Base-by-base conservation (phyloP, 2,329 filamentous ascomycete species). In the Fusarium tanahbumbuense region DNA sequence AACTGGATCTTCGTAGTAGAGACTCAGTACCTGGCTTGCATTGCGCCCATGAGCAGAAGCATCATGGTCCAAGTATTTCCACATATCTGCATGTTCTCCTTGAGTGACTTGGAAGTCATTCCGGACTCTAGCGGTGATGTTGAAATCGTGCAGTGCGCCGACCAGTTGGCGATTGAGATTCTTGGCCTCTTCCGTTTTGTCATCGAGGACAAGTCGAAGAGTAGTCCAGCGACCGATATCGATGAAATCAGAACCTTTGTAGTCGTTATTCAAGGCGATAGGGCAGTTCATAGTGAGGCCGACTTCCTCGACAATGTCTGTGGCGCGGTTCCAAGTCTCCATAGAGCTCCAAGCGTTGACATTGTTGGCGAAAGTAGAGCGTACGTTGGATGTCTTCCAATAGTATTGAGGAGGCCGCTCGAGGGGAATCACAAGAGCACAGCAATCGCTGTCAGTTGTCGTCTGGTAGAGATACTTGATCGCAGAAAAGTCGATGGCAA, bases 141-240 rank as follows among this genome's bases (percentile, higher is more conserved):
- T 97, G 80, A 92, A 92, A 68, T 97, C 92, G 13, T 83, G 81
- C 1, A 98, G 82, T 2, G 87, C 87, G 22, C 10, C 59, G 11
- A 81, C 76, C 6, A 83, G 80, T 22, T 92, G 81, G 1, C 79
- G 70, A 2, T 77, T 68, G 72, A 86, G 85, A 5, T 72, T 64
- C 1, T 74, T 67, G 9, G 77, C 69, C 12, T 76, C 68, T 3
- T 76, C 61, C 2, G 71, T 49, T 5, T 64, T 54, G 4, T 60
- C 70, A 4, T 76, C 59, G 7, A 89, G 74, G 0, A 80, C 72
- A n/a, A 89, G 73, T 49, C 83, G 81, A 59, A 89, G 85, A 0
- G 85, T 84, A 12, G 83, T 88, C 86, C 88, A 90, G 47, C 85
- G 83, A 20, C 87, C 88, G 45, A 88, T 80, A 60, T 89, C 83